Evolutionary conservation across 2,329 filamentous ascomycete species (phyloP).

Genomic region (Bertia moriformis): DNA sequence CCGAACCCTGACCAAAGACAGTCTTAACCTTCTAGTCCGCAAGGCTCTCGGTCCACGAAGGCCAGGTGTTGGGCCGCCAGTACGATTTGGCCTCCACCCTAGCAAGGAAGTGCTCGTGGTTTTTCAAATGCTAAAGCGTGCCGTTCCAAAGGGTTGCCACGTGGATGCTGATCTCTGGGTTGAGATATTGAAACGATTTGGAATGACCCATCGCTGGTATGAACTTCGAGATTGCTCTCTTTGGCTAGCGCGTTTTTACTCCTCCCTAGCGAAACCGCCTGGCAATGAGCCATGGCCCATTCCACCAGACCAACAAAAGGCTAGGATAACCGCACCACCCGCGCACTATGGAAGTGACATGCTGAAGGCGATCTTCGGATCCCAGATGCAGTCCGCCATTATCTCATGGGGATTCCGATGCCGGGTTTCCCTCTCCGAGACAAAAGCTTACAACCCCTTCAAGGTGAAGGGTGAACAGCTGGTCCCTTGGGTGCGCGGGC

Average conservation of each 20-base stretch:
- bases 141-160: slow-evolving; percentile 11
- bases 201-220: slow-evolving; percentile 31
- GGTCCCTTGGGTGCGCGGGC: not conserved
- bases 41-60: not conserved
- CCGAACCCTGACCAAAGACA: not conserved
- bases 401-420: slow-evolving; percentile 24
- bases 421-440: not conserved
- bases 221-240: slow-evolving; percentile 28
- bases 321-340: not conserved
- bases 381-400: slow-evolving; percentile 22
- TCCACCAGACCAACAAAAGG: not conserved
- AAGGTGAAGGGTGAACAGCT: not conserved
- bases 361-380: slow-evolving; percentile 17
- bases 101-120: not conserved
- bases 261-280: not conserved
- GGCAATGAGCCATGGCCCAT: too few relatives aligned
- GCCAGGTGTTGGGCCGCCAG: not conserved
- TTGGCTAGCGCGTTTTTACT: slow-evolving; percentile 25
- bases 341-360: slow-evolving; percentile 1
- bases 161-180: slow-evolving; percentile 28
- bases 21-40: not conserved
- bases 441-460: too few relatives aligned
- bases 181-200: slow-evolving; percentile 39
- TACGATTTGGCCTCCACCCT: not conserved
- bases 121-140: not conserved